These are phyloP conservation scores for Acorus gramineus DNA, from an alignment of 106 monocot genomes.

Conservation along the genomic window DNA sequence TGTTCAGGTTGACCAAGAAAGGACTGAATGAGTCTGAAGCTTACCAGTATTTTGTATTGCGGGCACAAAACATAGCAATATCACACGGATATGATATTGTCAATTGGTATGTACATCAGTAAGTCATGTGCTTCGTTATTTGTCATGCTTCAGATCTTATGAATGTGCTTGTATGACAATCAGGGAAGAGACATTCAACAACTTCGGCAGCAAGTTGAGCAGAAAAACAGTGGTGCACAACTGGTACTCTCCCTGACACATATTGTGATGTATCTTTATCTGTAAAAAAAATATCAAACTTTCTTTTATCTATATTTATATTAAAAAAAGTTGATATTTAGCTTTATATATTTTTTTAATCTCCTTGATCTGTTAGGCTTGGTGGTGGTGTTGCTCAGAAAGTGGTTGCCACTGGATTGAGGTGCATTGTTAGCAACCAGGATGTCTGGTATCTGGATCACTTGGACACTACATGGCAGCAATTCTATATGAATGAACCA, in stretches of 20 bases:
- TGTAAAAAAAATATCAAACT: neutral
- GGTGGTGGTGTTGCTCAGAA: constrained; percentile 56
- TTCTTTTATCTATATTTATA: neutral
- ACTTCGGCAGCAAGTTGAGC: constrained; percentile 62
- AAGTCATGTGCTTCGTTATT: neutral
- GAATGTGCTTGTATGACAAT: neutral
- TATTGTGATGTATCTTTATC: neutral
- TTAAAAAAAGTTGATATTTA: constrained; percentile 3
- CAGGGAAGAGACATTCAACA: constrained; percentile 97
- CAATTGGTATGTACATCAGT: constrained; percentile 59
- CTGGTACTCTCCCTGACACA: constrained; percentile 40
- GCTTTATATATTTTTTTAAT: neutral
- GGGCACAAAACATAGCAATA: constrained; percentile 74
- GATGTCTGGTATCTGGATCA: constrained; percentile 92
- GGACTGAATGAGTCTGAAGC: constrained; percentile 60
- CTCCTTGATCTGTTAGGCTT: constrained; percentile 35
- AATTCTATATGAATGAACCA: constrained; percentile 81
- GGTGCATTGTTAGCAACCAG: constrained; percentile 97
- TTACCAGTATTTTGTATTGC: constrained; percentile 74
- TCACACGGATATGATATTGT: constrained; percentile 73
- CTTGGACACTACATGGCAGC: constrained; percentile 63
- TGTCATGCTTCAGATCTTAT: constrained; percentile 5
- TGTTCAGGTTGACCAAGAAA: constrained; percentile 51
- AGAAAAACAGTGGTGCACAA: constrained; percentile 78
- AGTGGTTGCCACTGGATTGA: constrained; percentile 60